Percentiles rank a stretch among this genome's conserved stretches.
Evolutionary conservation across 202 grass and related monocot species (phyloP).

Genomic region (Musa balbisiana): DNA sequence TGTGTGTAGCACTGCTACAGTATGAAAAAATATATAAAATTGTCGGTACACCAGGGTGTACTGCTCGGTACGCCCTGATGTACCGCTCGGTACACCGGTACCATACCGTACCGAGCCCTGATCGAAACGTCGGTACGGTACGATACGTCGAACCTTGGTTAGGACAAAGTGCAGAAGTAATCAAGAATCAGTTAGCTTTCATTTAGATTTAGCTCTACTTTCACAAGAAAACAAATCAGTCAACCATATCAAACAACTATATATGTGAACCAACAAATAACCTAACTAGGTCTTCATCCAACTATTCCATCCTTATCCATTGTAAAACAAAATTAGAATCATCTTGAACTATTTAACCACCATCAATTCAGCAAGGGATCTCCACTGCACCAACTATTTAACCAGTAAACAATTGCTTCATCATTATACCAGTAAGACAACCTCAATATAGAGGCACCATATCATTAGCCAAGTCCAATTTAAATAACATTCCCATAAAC

Average conservation of each 20-base stretch:
- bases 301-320: background rate
- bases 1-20: too few species aligned
- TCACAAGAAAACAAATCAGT: background rate
- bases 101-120: too few species aligned
- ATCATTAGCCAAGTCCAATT: background rate
- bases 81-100: too few species aligned
- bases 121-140: too few species aligned
- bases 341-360: background rate
- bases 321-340: background rate
- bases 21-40: too few species aligned
- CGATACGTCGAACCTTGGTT: too few species aligned
- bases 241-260: constrained; percentile 2
- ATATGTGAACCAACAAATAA: background rate
- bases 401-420: background rate
- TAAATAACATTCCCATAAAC: background rate
- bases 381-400: background rate
- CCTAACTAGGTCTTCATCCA: background rate
- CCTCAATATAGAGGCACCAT: background rate
- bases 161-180: too few species aligned
- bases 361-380: background rate
- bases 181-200: too few species aligned
- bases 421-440: background rate
- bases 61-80: too few species aligned
- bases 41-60: too few species aligned
- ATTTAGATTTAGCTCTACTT: background rate